Conservation (phyloP, 768 basidiomycete genomes). For the Mycena metata region DNA sequence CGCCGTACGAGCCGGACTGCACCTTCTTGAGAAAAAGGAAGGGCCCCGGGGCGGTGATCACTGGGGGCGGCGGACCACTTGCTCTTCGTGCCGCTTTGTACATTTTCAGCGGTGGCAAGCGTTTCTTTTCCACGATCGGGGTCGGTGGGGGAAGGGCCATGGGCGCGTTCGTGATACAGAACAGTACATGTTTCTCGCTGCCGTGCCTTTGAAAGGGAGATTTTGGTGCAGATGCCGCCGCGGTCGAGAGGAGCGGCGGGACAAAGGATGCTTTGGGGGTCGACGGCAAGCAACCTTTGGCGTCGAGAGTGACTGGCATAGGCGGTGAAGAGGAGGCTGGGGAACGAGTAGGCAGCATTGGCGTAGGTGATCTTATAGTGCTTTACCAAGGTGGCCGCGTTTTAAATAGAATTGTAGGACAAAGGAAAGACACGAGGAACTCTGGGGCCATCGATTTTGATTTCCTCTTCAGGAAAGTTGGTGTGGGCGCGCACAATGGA, state of each 20-base stretch:
- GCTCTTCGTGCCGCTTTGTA: constrained; percentile 19
- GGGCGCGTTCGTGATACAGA: constrained; percentile 30
- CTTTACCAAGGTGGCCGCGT: neutral
- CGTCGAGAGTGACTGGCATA: constrained; percentile 29
- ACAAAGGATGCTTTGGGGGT: constrained; percentile 20
- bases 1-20: constrained; percentile 32
- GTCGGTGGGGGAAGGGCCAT: constrained; percentile 6
- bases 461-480: neutral
- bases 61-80: neutral
- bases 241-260: constrained; percentile 20
- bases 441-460: constrained; percentile 24
- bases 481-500: constrained; percentile 1
- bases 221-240: constrained; percentile 3
- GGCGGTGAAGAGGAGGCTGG: neutral
- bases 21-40: constrained; percentile 48
- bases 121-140: constrained; percentile 7
- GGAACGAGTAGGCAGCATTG: constrained; percentile 4
- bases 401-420: constrained; percentile 26
- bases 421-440: constrained; percentile 16
- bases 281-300: constrained; percentile 27
- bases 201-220: constrained; percentile 17
- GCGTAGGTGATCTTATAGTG: neutral
- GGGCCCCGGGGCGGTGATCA: constrained; percentile 42
- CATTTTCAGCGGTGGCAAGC: constrained; percentile 13
- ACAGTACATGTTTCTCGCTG: constrained; percentile 27